These are phyloP conservation scores for Cutaneotrichosporon sp. DNA, from an alignment of 1,284 basidiomycete species.

Conservation along the genomic window DNA sequence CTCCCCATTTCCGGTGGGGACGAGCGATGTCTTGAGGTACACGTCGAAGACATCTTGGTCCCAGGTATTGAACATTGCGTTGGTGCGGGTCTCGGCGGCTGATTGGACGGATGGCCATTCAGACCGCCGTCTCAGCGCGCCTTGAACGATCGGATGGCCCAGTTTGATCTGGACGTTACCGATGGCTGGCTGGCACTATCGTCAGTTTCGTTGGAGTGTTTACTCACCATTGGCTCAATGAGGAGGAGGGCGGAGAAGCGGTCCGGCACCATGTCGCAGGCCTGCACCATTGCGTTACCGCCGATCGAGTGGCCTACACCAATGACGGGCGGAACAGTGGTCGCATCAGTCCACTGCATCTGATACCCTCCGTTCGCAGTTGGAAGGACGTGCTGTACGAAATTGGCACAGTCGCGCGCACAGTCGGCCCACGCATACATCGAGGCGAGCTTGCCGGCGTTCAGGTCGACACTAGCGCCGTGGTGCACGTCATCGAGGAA, in stretches of 20 bases:
- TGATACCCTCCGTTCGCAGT: not conserved
- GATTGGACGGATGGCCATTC: constrained; percentile 56
- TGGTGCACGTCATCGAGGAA: constrained; percentile 73
- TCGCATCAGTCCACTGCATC: constrained; percentile 54
- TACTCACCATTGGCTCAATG: constrained; percentile 64
- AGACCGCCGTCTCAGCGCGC: constrained; percentile 63
- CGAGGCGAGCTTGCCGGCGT: constrained; percentile 58
- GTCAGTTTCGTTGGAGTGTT: not conserved
- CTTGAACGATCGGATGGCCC: constrained; percentile 41
- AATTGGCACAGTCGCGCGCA: constrained; percentile 50
- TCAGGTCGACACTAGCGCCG: constrained; percentile 71
- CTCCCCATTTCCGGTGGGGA: constrained; percentile 23
- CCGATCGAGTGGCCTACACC: constrained; percentile 79
- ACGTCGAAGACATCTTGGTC: constrained; percentile 64
- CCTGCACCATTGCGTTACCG: constrained; percentile 64
- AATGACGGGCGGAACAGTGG: constrained; percentile 45
- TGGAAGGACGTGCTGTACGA: constrained; percentile 55
- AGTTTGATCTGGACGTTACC: constrained; percentile 24
- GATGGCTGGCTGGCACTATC: constrained; percentile 3
- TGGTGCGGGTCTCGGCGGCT: constrained; percentile 62
- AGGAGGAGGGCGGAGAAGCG: constrained; percentile 73
- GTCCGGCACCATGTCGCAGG: constrained; percentile 62
- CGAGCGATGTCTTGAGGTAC: constrained; percentile 68
- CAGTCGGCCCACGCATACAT: constrained; percentile 47
- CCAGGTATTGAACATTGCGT: constrained; percentile 44